Percentiles rank a stretch among this genome's conserved stretches.
Conservation (phyloP, 176 grass and related monocot genomes). For the Oryza australiensis region DNA sequence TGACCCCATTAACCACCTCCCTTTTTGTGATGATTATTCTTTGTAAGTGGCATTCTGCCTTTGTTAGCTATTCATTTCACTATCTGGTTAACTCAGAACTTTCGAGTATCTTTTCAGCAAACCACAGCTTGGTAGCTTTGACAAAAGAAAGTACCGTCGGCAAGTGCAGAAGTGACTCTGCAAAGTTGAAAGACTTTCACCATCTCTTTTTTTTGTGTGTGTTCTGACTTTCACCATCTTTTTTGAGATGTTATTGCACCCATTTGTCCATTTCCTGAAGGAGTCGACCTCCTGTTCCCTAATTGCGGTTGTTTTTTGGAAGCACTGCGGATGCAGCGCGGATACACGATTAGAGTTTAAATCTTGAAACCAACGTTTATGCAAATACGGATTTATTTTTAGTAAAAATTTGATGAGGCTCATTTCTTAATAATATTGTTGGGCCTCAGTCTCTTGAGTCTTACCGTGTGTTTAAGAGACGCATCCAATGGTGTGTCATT, state of each 20-base stretch:
- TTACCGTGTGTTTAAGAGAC: too few species aligned
- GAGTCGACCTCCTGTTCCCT: slow-evolving; percentile 16
- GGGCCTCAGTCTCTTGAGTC: too few species aligned
- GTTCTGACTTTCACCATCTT: slow-evolving; percentile 32
- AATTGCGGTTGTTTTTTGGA: slow-evolving; percentile 33
- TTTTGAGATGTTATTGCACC: neutral
- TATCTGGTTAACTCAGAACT: neutral
- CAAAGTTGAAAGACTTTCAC: slow-evolving; percentile 27
- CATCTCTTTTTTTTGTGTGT: neutral
- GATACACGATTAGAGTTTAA: too few species aligned
- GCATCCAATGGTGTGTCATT: too few species aligned
- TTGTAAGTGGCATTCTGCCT: neutral
- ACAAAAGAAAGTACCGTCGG: slow-evolving; percentile 30
- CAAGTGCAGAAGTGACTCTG: slow-evolving; percentile 42
- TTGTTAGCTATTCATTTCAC: neutral
- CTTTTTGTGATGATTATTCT: slow-evolving; percentile 12
- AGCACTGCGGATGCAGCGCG: neutral
- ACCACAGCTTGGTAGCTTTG: slow-evolving; percentile 11
- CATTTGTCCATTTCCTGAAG: slow-evolving; percentile 9
- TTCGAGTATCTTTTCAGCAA: neutral
- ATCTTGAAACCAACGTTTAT: too few species aligned
- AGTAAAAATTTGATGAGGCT: too few species aligned
- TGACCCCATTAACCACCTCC: slow-evolving; percentile 26
- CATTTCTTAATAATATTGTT: too few species aligned
- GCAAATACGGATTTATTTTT: too few species aligned